Base-by-base conservation (phyloP, 202 grass and related monocot species). In the Carex sylvatica region DNA sequence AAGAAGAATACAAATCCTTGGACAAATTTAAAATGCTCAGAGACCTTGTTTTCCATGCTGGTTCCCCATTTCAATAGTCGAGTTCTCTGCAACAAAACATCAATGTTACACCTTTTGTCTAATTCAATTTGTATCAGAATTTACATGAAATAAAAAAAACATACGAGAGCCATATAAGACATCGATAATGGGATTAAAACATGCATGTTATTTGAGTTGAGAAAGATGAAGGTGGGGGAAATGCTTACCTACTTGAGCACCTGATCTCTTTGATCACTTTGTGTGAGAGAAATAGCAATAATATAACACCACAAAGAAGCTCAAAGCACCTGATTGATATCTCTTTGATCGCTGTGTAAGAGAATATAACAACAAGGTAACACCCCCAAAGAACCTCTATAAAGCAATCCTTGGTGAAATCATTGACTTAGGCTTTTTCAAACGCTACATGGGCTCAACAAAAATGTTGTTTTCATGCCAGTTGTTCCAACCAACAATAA, bases 341-440 rank as follows among this genome's bases (percentile, higher is more conserved):
- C 47, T 65, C 44, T 81, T 6, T 81, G 12, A 64, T 79, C 11
- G 19, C 19, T 65, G 10, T 82, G 56, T 30, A 62, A 66, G 61
- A 69, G 79, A 30, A 20, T 46, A 46, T 61, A 62, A 62, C 20
- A 62, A 76, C 49, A 82, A 82, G 54, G 67, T 33, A 53, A 81
- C 61, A 82, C 38, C 61, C 15, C 13, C 26, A 54, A 56, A 49
- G 46, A 54, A 67, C 6, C 15, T 82, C 63, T 82, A 82, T 82
- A 82, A 82, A 82, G 80, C 24, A 35, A 67, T 55, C 28, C 5
- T 35, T 55, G 62, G 44, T 68, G 24, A 70, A 46, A 82, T 16
- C 80, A 82, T 82, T 82, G 80, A 82, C 80, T 82, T 56, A 0
- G 80, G 80, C 59, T 54, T 7, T 51, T 82, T 82, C 80, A 82